Evolutionary conservation across 352 stramenopile genomes (phyloP).

Genomic region (Phytophthora uliginosa): DNA sequence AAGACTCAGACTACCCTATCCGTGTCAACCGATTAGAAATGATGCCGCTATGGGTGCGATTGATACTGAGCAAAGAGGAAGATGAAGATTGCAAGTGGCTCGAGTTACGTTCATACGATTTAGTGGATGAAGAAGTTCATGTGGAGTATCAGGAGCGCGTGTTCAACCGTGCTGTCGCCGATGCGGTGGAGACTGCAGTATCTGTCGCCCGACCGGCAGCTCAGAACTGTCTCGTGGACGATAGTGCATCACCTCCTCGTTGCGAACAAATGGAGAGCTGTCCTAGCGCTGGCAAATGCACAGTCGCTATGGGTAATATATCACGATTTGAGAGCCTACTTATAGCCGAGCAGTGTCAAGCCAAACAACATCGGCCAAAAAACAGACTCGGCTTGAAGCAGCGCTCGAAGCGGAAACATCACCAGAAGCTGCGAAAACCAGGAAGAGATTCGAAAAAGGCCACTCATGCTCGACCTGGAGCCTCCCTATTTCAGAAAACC

Average conservation of each 20-base stretch:
- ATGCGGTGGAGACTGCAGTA: background rate
- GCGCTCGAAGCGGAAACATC: background rate
- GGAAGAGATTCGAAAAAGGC: background rate
- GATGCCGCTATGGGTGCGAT: background rate
- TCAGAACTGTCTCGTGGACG: no score
- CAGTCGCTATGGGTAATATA: background rate
- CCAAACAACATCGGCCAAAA: slow-evolving; percentile 1
- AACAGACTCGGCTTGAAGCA: background rate
- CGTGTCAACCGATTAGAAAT: background rate
- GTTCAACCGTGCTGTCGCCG: background rate
- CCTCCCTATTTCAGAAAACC: background rate
- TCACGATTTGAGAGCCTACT: background rate
- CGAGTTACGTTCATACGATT: background rate
- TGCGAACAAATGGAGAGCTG: no score
- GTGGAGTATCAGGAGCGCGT: background rate
- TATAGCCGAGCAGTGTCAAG: background rate
- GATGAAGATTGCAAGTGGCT: background rate
- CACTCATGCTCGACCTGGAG: background rate
- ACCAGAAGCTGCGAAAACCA: background rate
- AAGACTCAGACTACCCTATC: background rate
- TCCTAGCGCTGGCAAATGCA: no score
- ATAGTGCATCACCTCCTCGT: no score
- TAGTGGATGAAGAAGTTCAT: background rate
- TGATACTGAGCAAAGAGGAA: background rate
- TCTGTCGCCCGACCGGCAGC: no score